phyloP scores from a whole-genome alignment of 75 land plant genomes.

The Cunninghamia lanceolata region DNA sequence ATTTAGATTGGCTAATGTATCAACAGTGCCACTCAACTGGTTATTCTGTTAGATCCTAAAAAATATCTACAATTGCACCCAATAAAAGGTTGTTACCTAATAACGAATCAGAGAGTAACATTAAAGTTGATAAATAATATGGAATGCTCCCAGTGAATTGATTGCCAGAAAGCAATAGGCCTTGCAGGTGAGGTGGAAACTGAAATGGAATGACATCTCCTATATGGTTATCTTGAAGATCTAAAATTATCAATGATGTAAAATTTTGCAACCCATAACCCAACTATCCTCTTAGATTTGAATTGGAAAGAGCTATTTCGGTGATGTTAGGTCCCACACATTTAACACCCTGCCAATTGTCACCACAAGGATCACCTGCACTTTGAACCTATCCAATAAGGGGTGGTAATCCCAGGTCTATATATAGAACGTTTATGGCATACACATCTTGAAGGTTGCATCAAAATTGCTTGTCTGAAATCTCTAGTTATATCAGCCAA shows the following conservation, averaged over 20 bases:
- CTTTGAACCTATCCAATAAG: conserved; percentile 45
- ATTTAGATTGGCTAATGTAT: no score
- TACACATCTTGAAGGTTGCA: no score
- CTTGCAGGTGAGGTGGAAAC: conserved; percentile 28
- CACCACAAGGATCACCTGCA: no score
- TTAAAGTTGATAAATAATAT: conserved; percentile 20
- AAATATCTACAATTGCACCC: no score
- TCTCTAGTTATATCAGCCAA: no score
- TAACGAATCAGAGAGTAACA: conserved; percentile 12
- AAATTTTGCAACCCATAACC: conserved; percentile 36
- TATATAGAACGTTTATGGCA: conserved; percentile 59
- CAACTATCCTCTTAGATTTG: conserved; percentile 56
- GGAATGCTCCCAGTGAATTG: conserved; percentile 29
- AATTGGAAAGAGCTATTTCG: conserved; percentile 8
- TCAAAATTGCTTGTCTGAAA: no score
- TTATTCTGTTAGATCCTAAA: no score
- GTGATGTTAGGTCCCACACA: no score
- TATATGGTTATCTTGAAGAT: conserved; percentile 25
- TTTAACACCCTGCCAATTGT: no score
- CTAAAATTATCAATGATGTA: conserved; percentile 40
- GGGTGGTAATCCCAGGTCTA: conserved; percentile 47
- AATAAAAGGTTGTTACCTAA: no score
- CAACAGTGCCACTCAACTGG: no score
- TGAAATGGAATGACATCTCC: conserved; percentile 24
- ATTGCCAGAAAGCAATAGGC: conserved; percentile 19